Evolutionary conservation across 2,329 filamentous ascomycete genomes (phyloP).

Genomic region (Arthrobotrys pseudoclavata): DNA sequence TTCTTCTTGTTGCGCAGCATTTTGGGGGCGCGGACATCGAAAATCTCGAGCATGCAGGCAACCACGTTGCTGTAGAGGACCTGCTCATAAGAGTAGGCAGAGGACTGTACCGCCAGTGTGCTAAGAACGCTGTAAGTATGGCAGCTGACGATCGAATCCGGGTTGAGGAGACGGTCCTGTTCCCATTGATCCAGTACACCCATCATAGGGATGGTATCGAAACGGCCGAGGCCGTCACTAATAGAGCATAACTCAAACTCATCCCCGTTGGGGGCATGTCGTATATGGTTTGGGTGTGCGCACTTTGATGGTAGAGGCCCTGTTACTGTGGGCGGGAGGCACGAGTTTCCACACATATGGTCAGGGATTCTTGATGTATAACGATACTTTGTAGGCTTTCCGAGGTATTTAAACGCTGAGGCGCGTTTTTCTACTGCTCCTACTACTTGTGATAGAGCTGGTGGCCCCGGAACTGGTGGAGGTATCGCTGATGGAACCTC

Average conservation of each 20-base stretch:
- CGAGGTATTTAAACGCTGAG: neutral
- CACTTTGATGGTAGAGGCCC: constrained; percentile 23
- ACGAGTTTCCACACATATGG: constrained; percentile 19
- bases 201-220: constrained; percentile 48
- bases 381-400: neutral
- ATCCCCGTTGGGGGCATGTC: constrained; percentile 20
- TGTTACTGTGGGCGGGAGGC: constrained; percentile 20
- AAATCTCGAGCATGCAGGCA: constrained; percentile 35
- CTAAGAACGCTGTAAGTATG: constrained; percentile 26
- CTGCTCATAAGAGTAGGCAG: constrained; percentile 47
- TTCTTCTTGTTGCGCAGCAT: constrained; percentile 56
- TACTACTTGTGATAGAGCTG: neutral
- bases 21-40: constrained; percentile 38
- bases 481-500: neutral
- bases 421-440: neutral
- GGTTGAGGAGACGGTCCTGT: constrained; percentile 17
- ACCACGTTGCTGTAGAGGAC: constrained; percentile 37
- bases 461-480: neutral
- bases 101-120: constrained; percentile 30
- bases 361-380: neutral
- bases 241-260: constrained; percentile 42
- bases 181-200: constrained; percentile 44
- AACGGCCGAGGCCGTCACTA: constrained; percentile 43
- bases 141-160: constrained; percentile 8
- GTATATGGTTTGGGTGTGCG: constrained; percentile 50